A percentile compares a stretch with the other conserved stretches of the same genome.
phyloP scores from a whole-genome alignment of 2,329 filamentous ascomycete species.

The Neonectria ditissima region DNA sequence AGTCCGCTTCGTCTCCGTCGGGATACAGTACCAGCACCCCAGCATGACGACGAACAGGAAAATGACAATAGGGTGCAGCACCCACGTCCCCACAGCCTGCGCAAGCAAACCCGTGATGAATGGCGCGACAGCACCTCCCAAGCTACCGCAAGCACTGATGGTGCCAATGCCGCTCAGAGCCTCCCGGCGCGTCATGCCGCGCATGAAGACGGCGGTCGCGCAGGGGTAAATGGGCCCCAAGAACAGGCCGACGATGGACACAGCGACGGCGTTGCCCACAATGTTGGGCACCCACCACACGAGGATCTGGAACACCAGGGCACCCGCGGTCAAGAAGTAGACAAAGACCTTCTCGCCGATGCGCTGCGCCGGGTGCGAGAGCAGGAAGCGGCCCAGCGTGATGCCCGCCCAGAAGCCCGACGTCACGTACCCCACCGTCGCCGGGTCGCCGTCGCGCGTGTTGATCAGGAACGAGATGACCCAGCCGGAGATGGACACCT shows the following conservation, averaged over 20 bases:
- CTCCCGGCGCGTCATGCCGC: constrained; percentile 68
- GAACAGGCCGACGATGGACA: constrained; percentile 78
- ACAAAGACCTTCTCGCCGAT: constrained; percentile 80
- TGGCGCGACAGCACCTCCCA: constrained; percentile 75
- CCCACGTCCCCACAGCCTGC: constrained; percentile 71
- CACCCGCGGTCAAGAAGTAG: constrained; percentile 69
- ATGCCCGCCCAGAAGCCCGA: constrained; percentile 80
- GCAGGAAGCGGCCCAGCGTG: constrained; percentile 78
- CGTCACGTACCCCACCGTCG: constrained; percentile 82
- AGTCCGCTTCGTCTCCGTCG: constrained; percentile 67
- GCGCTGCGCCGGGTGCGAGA: constrained; percentile 73
- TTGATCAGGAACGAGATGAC: constrained; percentile 86
- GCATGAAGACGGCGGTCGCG: constrained; percentile 72
- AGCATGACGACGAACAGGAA: constrained; percentile 74
- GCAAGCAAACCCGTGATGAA: constrained; percentile 75
- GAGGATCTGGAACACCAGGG: constrained; percentile 77
- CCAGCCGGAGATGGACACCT: constrained; percentile 88
- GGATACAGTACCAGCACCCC: constrained; percentile 72
- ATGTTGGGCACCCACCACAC: constrained; percentile 84
- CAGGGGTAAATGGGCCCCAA: constrained; percentile 86
- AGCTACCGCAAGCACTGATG: constrained; percentile 76
- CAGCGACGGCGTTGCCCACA: constrained; percentile 75
- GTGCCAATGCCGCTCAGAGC: constrained; percentile 74
- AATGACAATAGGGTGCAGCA: constrained; percentile 75
- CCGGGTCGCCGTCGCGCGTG: constrained; percentile 75